Percentiles rank a stretch among this genome's conserved stretches.
Evolutionary conservation across 2,329 filamentous ascomycete species (phyloP).

Genomic region (Curvularia hawaiiensis): DNA sequence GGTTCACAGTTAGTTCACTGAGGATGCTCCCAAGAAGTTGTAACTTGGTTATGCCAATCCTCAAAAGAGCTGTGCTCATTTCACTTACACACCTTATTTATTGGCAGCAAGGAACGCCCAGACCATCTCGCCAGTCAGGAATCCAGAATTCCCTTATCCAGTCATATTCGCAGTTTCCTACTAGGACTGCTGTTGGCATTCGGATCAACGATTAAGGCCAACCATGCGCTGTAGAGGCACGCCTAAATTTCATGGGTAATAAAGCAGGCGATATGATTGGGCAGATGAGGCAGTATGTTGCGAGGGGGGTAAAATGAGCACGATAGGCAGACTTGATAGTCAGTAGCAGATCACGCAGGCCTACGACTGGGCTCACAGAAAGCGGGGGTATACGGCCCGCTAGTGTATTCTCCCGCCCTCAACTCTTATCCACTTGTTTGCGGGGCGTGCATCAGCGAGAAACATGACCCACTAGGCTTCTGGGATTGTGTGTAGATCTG

Average conservation of each 20-base stretch:
- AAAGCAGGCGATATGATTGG: neutral
- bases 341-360: neutral
- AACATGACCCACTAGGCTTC: neutral
- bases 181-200: neutral
- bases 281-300: neutral
- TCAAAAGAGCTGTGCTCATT: no score
- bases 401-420: neutral
- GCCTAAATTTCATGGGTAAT: neutral
- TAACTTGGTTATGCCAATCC: no score
- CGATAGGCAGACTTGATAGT: no score
- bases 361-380: neutral
- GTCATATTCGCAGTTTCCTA: neutral
- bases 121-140: neutral
- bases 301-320: neutral
- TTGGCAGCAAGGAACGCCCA: neutral
- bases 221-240: neutral
- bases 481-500: neutral
- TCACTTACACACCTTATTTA: no score
- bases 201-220: neutral
- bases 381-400: neutral
- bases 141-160: neutral
- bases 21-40: neutral
- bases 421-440: neutral
- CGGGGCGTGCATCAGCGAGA: neutral
- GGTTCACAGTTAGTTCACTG: neutral